These are phyloP conservation scores for Dictyophora rubrovolvata DNA, from an alignment of 768 basidiomycete genomes.

Conservation along the genomic window DNA sequence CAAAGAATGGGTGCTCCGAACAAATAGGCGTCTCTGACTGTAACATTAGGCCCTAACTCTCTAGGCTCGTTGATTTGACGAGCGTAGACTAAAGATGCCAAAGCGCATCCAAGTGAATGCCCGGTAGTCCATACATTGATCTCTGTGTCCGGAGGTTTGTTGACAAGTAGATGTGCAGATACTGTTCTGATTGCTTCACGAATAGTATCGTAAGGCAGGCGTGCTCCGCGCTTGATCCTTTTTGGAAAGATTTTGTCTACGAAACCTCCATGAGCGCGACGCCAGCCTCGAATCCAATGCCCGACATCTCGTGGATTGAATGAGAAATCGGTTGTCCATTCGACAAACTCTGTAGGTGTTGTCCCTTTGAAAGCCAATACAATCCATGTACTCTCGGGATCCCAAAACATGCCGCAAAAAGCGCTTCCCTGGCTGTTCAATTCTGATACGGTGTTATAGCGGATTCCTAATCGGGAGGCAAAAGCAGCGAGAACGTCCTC, in stretches of 20 bases:
- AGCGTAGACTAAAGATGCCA: constrained; percentile 15
- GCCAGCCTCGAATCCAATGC: constrained; percentile 14
- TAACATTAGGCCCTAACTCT: constrained; percentile 10
- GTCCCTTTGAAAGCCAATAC: constrained; percentile 17
- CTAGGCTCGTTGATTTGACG: constrained; percentile 13
- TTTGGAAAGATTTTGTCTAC: constrained; percentile 14
- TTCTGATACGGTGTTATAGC: constrained; percentile 14
- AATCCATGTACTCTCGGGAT: constrained; percentile 13
- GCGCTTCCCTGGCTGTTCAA: constrained; percentile 13
- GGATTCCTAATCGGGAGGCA: constrained; percentile 9
- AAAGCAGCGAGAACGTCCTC: constrained; percentile 12
- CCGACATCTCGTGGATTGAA: constrained; percentile 13
- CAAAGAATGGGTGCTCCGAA: constrained; percentile 16
- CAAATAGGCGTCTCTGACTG: constrained; percentile 14
- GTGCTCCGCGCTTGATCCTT: constrained; percentile 10
- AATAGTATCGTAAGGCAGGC: constrained; percentile 15
- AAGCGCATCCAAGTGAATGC: constrained; percentile 15
- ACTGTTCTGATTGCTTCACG: constrained; percentile 12
- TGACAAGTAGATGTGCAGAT: constrained; percentile 8
- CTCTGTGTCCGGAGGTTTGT: constrained; percentile 11
- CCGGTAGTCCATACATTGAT: constrained; percentile 16
- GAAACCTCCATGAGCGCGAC: constrained; percentile 15
- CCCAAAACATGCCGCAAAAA: constrained; percentile 15
- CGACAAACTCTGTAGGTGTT: constrained; percentile 13
- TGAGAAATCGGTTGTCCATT: constrained; percentile 16